Base-by-base conservation (phyloP, 1,284 basidiomycete species). In the Porodaedalea pini region DNA sequence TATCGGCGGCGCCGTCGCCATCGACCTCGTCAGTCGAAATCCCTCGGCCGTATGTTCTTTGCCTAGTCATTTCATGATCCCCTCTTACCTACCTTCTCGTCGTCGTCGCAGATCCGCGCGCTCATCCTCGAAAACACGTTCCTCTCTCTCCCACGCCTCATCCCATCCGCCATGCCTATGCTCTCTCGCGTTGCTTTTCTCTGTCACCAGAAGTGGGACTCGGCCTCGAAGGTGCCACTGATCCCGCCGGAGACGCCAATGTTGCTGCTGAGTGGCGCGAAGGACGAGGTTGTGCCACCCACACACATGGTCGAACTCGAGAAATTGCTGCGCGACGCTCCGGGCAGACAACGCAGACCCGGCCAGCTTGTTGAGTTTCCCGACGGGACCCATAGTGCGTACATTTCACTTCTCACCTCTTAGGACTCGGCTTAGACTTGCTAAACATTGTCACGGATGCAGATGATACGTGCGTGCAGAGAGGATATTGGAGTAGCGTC, bases 51-150 rank as follows among this genome's bases (percentile, higher is more conserved):
- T 89, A 57, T 49, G 72, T 69, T 45, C 53, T 40, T 3, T 25
- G 8, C 36, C 39, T 41, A 17, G n/a, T 41, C 10, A 21, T 37
- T 39, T 31, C 39, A 27, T 32, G 51, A 47, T 54, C 25, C 51
- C 51, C 13, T 43, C 40, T 40, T 15, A 8, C 48, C 54, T 45
- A 27, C 45, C 31, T 54, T 29, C 25, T 31, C 51, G 23, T 48
- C 54, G 8, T 39, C 27, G 21, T 53, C n/a, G 40, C 62, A 89
- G 85, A 83, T 92, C 54, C 63, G 75, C n/a, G 90, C 85, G 0
- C 72, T 93, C n/a, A 84, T 98, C 53, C 78, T 98, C 55, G 95
- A 98, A 73, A 98, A 98, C 71, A 95, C 94, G 0, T 95, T 96
- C 70, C 80, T 86, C 36, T 92, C 90, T 13, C 80, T 96, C 39